Conservation (phyloP, 129 eudicot species). For the Helianthus tuberosus region DNA sequence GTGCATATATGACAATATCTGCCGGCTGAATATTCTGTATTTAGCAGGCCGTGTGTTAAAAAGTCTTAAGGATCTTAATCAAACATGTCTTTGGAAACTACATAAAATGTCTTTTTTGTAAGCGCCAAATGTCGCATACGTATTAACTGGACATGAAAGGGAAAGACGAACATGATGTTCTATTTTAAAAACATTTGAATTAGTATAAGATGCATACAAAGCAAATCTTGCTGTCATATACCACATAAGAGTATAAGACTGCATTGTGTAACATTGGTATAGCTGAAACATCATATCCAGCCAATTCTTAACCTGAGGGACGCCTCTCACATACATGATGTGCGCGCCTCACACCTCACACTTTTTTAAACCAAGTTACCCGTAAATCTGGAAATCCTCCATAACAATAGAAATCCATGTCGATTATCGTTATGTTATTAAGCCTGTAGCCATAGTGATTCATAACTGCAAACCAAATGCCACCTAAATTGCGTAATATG, state of each 20-base stretch:
- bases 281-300: conserved; percentile 13
- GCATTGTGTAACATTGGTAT: conserved; percentile 12
- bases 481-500: too few relatives aligned
- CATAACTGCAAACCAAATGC: too few relatives aligned
- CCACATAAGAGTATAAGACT: background rate
- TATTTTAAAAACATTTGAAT: conserved; percentile 8
- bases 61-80: conserved; percentile 33
- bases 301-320: background rate
- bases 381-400: too few relatives aligned
- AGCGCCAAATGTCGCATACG: conserved; percentile 29
- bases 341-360: too few relatives aligned
- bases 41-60: conserved; percentile 24
- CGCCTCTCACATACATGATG: too few relatives aligned
- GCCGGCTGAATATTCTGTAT: conserved; percentile 39
- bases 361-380: too few relatives aligned
- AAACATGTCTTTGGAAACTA: conserved; percentile 13
- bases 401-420: too few relatives aligned
- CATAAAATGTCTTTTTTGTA: conserved; percentile 28
- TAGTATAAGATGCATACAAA: conserved; percentile 26
- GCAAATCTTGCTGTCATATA: conserved; percentile 13
- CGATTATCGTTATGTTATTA: too few relatives aligned
- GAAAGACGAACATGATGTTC: conserved; percentile 1
- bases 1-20: conserved; percentile 15
- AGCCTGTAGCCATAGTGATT: too few relatives aligned
- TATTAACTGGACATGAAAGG: conserved; percentile 18